These are phyloP conservation scores for Talaromyces sp. DNA, from an alignment of 2,329 filamentous ascomycete genomes.

Conservation along the genomic window DNA sequence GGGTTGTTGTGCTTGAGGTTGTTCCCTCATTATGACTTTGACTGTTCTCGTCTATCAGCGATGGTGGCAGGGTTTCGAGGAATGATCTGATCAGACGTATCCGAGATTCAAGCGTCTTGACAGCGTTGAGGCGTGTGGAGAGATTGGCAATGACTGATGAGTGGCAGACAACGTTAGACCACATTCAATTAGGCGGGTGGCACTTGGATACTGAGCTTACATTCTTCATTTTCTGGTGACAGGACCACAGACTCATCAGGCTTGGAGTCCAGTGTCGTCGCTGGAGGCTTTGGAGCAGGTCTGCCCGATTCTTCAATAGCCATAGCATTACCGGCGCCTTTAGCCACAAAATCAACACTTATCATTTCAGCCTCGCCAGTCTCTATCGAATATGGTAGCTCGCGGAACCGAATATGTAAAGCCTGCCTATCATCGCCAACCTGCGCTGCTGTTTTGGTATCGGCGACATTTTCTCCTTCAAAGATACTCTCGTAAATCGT, in stretches of 20 bases:
- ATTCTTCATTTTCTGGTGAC: slow-evolving; percentile 59
- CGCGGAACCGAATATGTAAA: slow-evolving; percentile 68
- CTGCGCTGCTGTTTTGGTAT: slow-evolving; percentile 60
- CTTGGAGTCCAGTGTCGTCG: slow-evolving; percentile 27
- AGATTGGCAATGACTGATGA: slow-evolving; percentile 58
- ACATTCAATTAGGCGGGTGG: background rate
- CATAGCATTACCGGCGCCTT: slow-evolving; percentile 74
- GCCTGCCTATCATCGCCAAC: slow-evolving; percentile 61
- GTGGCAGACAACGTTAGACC: slow-evolving; percentile 12
- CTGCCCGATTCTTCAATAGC: slow-evolving; percentile 41
- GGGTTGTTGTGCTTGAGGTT: no score
- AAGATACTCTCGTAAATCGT: slow-evolving; percentile 84
- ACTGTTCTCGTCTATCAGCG: slow-evolving; percentile 51
- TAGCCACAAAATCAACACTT: slow-evolving; percentile 85
- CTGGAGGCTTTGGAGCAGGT: slow-evolving; percentile 25
- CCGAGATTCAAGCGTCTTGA: slow-evolving; percentile 83
- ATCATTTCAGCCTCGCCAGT: slow-evolving; percentile 98
- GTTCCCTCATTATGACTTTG: no score
- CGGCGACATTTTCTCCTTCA: slow-evolving; percentile 60
- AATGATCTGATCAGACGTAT: slow-evolving; percentile 71
- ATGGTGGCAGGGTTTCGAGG: slow-evolving; percentile 65
- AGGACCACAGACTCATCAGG: slow-evolving; percentile 34
- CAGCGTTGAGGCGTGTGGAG: slow-evolving; percentile 83
- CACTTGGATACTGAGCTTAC: slow-evolving; percentile 32
- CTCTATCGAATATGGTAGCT: slow-evolving; percentile 81